These are phyloP conservation scores for Drechmeria coniospora DNA, from an alignment of 2,329 filamentous ascomycete species.

Conservation along the genomic window DNA sequence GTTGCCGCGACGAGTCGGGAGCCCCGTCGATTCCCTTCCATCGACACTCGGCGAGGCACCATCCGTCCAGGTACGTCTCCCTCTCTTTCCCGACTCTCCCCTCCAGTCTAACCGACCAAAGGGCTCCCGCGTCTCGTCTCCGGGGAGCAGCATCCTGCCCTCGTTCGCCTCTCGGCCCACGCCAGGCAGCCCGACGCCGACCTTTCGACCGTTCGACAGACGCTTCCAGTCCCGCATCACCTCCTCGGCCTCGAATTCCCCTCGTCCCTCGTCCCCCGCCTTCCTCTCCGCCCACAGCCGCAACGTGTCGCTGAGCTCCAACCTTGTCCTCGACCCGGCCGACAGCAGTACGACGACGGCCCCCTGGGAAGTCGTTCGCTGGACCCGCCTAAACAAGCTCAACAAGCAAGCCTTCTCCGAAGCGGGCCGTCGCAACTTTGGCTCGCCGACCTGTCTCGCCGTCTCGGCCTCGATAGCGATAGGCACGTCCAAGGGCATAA, in stretches of 20 bases:
- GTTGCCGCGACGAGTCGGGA: slow-evolving; percentile 40
- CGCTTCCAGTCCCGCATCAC: slow-evolving; percentile 79
- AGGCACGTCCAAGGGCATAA: slow-evolving; percentile 86
- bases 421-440: slow-evolving; percentile 81
- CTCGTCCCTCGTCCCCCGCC: slow-evolving; percentile 61
- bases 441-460: slow-evolving; percentile 73
- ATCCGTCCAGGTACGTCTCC: slow-evolving; percentile 53
- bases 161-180: slow-evolving; percentile 52
- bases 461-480: slow-evolving; percentile 80
- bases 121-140: slow-evolving; percentile 48
- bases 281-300: slow-evolving; percentile 66
- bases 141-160: slow-evolving; percentile 59
- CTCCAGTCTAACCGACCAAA: slow-evolving; percentile 18
- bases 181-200: slow-evolving; percentile 57
- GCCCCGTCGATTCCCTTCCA: slow-evolving; percentile 50
- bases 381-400: slow-evolving; percentile 86
- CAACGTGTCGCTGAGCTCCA: slow-evolving; percentile 63
- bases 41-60: slow-evolving; percentile 75
- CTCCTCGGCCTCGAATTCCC: slow-evolving; percentile 37
- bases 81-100: background rate
- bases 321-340: slow-evolving; percentile 43
- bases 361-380: slow-evolving; percentile 93
- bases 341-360: slow-evolving; percentile 58
- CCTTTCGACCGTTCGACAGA: slow-evolving; percentile 84
- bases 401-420: slow-evolving; percentile 86